Evolutionary conservation across 2,329 filamentous ascomycete genomes (phyloP).

Genomic region (Dactylellina drechsleri): DNA sequence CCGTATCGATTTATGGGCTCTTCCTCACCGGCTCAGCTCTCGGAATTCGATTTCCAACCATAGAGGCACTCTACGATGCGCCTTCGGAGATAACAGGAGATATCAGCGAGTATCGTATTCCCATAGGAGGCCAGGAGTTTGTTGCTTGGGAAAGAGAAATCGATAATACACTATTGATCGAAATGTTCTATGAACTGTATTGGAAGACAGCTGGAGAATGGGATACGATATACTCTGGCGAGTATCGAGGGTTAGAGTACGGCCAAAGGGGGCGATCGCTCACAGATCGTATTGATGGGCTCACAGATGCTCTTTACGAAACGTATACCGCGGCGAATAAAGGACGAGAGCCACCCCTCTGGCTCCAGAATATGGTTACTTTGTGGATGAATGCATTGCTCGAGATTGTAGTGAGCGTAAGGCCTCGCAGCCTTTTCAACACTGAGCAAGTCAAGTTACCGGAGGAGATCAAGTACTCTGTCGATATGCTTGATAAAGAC

Average conservation of each 20-base stretch:
- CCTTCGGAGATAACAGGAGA: conserved; percentile 8
- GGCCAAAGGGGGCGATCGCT: background rate
- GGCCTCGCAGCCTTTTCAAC: background rate
- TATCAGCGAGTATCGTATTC: conserved; percentile 33
- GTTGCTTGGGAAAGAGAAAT: conserved; percentile 16
- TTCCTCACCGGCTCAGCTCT: background rate
- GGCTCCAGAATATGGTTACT: conserved; percentile 22
- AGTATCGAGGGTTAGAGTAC: background rate
- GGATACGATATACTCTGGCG: conserved; percentile 21
- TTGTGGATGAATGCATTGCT: conserved; percentile 24
- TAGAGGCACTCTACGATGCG: background rate
- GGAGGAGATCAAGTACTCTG: background rate
- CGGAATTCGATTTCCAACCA: background rate
- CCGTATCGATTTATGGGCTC: background rate
- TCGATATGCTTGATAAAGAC: conserved; percentile 36
- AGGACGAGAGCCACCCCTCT: conserved; percentile 1
- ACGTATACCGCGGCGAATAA: conserved; percentile 18
- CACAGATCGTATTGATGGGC: background rate
- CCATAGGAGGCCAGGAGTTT: conserved; percentile 22
- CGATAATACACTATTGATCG: conserved; percentile 16
- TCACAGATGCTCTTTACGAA: background rate
- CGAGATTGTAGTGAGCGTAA: conserved; percentile 6
- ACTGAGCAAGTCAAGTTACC: background rate
- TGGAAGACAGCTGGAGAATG: conserved; percentile 3
- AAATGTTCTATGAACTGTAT: conserved; percentile 21